These are phyloP conservation scores for Sclerotinia subarctica DNA, from an alignment of 2,329 filamentous ascomycete genomes.

Conservation along the genomic window DNA sequence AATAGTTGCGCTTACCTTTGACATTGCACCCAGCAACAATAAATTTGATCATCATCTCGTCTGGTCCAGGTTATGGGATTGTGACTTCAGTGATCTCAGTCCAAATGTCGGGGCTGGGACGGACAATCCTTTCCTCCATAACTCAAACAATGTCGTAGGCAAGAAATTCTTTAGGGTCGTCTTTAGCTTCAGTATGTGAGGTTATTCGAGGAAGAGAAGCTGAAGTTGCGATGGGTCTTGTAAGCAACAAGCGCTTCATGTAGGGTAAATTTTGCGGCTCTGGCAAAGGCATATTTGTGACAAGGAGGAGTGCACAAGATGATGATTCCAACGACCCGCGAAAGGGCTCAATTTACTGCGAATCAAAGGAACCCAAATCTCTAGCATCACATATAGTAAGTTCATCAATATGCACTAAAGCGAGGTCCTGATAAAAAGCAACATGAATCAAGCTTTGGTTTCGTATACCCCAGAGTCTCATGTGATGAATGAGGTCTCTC, in stretches of 20 bases:
- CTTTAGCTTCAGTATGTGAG: not conserved
- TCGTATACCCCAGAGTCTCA: not conserved
- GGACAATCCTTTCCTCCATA: conserved; percentile 32
- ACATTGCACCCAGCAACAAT: conserved; percentile 30
- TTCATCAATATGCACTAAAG: not conserved
- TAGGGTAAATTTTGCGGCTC: not conserved
- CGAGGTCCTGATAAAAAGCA: not conserved
- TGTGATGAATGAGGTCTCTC: not conserved
- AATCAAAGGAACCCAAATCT: not conserved
- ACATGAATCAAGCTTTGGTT: not conserved
- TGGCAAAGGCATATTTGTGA: not conserved
- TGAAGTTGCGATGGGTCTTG: not conserved
- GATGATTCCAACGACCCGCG: not conserved
- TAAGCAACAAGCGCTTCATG: not conserved
- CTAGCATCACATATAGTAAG: not conserved
- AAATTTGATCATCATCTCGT: conserved; percentile 34
- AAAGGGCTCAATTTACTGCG: not conserved
- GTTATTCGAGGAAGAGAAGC: not conserved
- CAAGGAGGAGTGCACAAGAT: not conserved
- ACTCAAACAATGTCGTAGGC: not conserved
- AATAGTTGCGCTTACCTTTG: conserved; percentile 8
- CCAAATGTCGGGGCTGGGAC: conserved; percentile 23
- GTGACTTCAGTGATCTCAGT: conserved; percentile 28
- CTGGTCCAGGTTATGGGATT: conserved; percentile 26
- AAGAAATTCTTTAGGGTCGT: not conserved